Base-by-base conservation (phyloP, 2,329 filamentous ascomycete genomes). In the Oidium heveae region DNA sequence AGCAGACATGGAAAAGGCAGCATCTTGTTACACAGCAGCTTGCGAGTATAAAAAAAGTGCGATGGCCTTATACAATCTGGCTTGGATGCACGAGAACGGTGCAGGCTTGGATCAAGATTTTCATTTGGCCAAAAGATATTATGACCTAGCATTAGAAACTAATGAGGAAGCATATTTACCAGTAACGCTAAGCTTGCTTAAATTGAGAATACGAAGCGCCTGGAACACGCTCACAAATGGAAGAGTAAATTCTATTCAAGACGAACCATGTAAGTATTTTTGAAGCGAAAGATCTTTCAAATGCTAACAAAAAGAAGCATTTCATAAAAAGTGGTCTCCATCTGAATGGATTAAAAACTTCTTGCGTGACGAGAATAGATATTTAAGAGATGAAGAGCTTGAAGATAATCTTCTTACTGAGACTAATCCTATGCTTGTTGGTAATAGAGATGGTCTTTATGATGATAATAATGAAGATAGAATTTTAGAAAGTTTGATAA, bases 1-100 rank as follows among this genome's bases (percentile, higher is more conserved):
- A 8, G 62, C 71, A 0, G 84, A 93, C 59, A 70, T 84, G 18
- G 81, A 88, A 61, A 94, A 94, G 67, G 93, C 93, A 6, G 87
- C 88, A 0, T 80, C 84, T 47, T 98, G 91, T 70, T 98, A 98
- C 63, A 82, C 84, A 54, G 84, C 86, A 4, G 91, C 91, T 1
- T 88, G 88, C 0, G 91, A 98, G 64, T 87, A 84, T 57, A 80
- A 89, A 61, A 83, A 87, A 64, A 94, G 86, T 61, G 91, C 89
- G 2, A 93, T 98, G 68, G 91, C 93, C 15, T 78, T 95, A 56
- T 98, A 87, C 77, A 96, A 98, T 63, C 72, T 98, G 15, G 93
- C 91, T 5, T 98, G 91, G 91, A 96, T 98, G 89, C 87, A 98
- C 64, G 91, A 98, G 68, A 95, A 96, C 63, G 91, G 91, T 8